Base-by-base conservation (phyloP, 75 land plant genomes). In the Cunninghamia lanceolata region DNA sequence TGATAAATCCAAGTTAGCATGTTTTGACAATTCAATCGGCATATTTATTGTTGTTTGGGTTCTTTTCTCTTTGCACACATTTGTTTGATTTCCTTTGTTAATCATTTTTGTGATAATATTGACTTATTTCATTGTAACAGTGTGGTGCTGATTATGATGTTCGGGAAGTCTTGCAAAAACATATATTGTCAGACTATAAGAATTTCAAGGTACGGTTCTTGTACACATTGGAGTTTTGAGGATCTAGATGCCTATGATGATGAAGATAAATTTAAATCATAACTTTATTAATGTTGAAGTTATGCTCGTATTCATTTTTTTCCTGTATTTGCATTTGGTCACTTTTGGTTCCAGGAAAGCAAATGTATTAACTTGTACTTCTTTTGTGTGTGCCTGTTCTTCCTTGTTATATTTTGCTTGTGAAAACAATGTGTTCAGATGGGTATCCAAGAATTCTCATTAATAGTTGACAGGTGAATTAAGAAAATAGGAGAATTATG, bases 171-270 rank as follows among this genome's bases (percentile, higher is more conserved):
- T 45, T 98, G 63, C 93, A 92, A 66, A 86, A 93, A 46, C 96
- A 96, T 84, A 91, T 98, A 53, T 87, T 98, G 84, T 89, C 94
- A 59, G 99, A 98, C 85, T 98, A 98, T 88, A 40, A 87, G 34
- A 93, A 90, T 90, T 90, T 94, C 88, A 95, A 94, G 96, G 99
- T 96, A 87, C 83, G 19, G 21, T 39, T 79, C 11, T 70, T 28
- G 74, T 6, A 63, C 25, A 10, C 30, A 73, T 32, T 73, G 36
- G 3, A 13, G 35, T 34, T 73, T 13, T 32, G 8, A 73, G 75
- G 68, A 63, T 25, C 68, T 63, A 63, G n/a, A 63, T 63, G 68
- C 68, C 7, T 63, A 63, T 63, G 9, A 10, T 32, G 10, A 68
- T 8, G 35, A 70, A 30, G 30, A 32, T 70, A 25, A 10, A 70